Evolutionary conservation across 306 rosid genomes (phyloP).

Genomic region (Glycine latifolia): DNA sequence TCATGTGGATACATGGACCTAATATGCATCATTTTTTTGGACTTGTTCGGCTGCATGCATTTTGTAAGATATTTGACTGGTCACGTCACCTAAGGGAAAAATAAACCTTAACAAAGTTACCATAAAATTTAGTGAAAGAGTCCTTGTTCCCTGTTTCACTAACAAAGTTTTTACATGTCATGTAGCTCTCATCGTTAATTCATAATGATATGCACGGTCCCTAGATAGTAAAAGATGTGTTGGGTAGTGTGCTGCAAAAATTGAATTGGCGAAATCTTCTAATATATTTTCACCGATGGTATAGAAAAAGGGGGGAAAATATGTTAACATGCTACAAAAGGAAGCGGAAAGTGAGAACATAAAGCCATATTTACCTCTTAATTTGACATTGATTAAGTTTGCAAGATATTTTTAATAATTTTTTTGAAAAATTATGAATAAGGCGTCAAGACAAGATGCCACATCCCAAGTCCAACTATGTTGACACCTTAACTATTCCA

Average conservation of each 20-base stretch:
- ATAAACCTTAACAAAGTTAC: slow-evolving; percentile 31
- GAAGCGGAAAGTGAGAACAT: not conserved
- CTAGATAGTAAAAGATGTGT: not conserved
- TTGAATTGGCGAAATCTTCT: not conserved
- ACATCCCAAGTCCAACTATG: too few species aligned
- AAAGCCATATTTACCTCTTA: not conserved
- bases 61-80: slow-evolving; percentile 28
- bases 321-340: not conserved
- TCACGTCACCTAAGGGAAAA: slow-evolving; percentile 17
- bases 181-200: slow-evolving; percentile 1
- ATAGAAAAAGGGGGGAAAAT: too few species aligned
- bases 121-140: slow-evolving; percentile 37
- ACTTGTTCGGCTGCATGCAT: slow-evolving; percentile 6
- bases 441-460: too few species aligned
- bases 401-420: not conserved
- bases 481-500: too few species aligned
- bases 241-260: not conserved
- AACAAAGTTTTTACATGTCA: slow-evolving; percentile 40
- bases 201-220: slow-evolving; percentile 1
- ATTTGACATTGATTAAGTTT: not conserved
- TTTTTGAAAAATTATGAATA: too few species aligned
- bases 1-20: slow-evolving; percentile 22
- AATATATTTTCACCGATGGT: not conserved
- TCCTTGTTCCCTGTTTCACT: slow-evolving; percentile 32
- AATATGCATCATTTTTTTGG: not conserved